Evolutionary conservation across 768 basidiomycete species (phyloP).

Genomic region (Russula dissimulans): DNA sequence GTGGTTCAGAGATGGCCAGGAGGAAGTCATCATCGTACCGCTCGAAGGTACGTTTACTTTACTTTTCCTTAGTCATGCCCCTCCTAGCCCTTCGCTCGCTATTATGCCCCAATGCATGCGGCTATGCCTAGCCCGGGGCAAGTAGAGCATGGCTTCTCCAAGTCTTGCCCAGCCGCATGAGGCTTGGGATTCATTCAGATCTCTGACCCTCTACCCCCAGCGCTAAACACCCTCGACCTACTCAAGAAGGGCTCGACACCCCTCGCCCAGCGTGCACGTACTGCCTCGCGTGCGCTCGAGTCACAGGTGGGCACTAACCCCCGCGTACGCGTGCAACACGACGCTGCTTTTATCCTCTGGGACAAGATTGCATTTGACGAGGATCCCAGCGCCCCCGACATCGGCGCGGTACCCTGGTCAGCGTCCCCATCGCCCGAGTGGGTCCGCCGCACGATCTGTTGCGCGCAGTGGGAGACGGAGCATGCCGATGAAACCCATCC

Average conservation of each 20-base stretch:
- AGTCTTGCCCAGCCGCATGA: background rate
- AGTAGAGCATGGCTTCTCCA: background rate
- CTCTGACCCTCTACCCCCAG: conserved; percentile 32
- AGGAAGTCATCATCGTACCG: conserved; percentile 75
- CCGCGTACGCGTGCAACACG: conserved; percentile 72
- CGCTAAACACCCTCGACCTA: conserved; percentile 82
- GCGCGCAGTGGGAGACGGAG: conserved; percentile 66
- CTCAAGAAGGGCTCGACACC: conserved; percentile 83
- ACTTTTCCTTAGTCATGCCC: background rate
- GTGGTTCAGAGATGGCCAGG: conserved; percentile 68
- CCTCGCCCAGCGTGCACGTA: conserved; percentile 73
- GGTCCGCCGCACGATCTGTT: conserved; percentile 78
- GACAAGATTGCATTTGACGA: conserved; percentile 54
- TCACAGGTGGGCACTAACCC: conserved; percentile 77
- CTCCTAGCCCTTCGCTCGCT: background rate
- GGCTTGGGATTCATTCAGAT: background rate
- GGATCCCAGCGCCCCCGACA: conserved; percentile 19
- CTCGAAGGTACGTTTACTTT: conserved; percentile 61
- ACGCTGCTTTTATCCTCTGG: conserved; percentile 78
- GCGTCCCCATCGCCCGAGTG: conserved; percentile 59
- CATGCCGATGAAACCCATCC: conserved; percentile 33
- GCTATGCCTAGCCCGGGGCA: background rate
- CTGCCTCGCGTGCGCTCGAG: conserved; percentile 83
- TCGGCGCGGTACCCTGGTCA: conserved; percentile 19
- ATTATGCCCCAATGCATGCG: background rate